phyloP scores from a whole-genome alignment of 768 basidiomycete genomes.

The Leccinum subgranulosum region DNA sequence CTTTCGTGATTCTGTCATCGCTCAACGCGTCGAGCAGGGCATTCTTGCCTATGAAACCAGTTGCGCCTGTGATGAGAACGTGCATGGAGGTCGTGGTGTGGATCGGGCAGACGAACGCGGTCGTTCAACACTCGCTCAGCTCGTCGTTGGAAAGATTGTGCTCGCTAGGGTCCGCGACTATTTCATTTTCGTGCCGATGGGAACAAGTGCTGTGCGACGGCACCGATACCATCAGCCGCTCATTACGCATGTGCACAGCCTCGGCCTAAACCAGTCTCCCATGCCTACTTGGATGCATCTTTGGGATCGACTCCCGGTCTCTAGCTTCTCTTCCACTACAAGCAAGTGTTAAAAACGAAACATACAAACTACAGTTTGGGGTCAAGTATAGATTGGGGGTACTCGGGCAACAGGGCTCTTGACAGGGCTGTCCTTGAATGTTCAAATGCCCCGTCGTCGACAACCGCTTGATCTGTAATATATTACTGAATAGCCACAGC shows the following conservation, averaged over 20 bases:
- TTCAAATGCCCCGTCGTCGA: slow-evolving; percentile 65
- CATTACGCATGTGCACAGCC: neutral
- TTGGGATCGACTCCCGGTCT: neutral
- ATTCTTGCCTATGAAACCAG: slow-evolving; percentile 24
- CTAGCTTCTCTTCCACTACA: neutral
- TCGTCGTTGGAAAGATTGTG: neutral
- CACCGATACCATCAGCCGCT: neutral
- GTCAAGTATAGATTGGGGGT: slow-evolving; percentile 62
- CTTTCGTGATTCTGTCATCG: slow-evolving; percentile 23
- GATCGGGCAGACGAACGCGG: neutral
- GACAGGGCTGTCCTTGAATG: slow-evolving; percentile 46
- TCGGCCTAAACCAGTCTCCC: neutral
- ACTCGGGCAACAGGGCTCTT: slow-evolving; percentile 43
- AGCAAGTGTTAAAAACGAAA: neutral
- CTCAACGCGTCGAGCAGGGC: slow-evolving; percentile 15
- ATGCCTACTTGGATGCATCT: too few relatives aligned
- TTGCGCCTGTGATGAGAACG: slow-evolving; percentile 25
- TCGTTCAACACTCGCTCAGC: neutral
- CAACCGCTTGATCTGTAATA: slow-evolving; percentile 73
- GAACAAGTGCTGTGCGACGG: neutral
- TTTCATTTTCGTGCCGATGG: neutral
- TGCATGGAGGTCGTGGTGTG: slow-evolving; percentile 14
- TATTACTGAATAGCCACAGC: slow-evolving; percentile 77
- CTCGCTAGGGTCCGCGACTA: neutral
- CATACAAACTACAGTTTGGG: slow-evolving; percentile 35